Percentiles rank a stretch among this genome's conserved stretches.
These are phyloP conservation scores for Apiospora arundinis DNA, from an alignment of 2,329 filamentous ascomycete species.

Conservation along the genomic window DNA sequence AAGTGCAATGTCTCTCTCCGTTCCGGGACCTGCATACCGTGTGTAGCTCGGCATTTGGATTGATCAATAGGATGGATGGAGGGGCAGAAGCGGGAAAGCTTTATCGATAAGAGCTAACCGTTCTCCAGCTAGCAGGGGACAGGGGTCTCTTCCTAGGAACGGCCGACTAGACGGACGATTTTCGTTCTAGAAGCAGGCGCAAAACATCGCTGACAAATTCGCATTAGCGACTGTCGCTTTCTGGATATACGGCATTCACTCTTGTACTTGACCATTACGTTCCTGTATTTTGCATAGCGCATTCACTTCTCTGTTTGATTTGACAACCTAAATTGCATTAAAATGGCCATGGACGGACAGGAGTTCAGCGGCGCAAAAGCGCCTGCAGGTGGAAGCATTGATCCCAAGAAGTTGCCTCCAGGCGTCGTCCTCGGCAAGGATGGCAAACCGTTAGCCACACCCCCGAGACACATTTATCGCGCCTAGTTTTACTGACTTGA, in stretches of 20 bases:
- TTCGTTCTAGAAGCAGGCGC: slow-evolving; percentile 18
- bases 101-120: slow-evolving; percentile 40
- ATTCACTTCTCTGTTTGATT: neutral
- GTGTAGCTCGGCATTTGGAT: neutral
- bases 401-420: slow-evolving; percentile 66
- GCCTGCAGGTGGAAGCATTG: slow-evolving; percentile 27
- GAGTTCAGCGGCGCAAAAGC: slow-evolving; percentile 33
- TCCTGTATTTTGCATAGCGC: neutral
- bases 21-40: slow-evolving; percentile 19
- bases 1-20: neutral
- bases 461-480: neutral
- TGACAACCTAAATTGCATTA: neutral
- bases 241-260: neutral
- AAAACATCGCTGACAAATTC: slow-evolving; percentile 22
- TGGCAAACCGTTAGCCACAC: slow-evolving; percentile 75
- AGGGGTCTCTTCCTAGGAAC: slow-evolving; percentile 9
- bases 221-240: neutral
- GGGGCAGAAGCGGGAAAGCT: slow-evolving; percentile 26
- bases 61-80: neutral
- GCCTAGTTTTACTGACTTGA: neutral
- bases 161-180: neutral
- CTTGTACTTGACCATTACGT: neutral
- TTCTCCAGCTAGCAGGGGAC: neutral
- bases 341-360: slow-evolving; percentile 47
- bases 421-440: slow-evolving; percentile 79